Base-by-base conservation (phyloP, 805 yeast species). In the Novakomyces olei region DNA sequence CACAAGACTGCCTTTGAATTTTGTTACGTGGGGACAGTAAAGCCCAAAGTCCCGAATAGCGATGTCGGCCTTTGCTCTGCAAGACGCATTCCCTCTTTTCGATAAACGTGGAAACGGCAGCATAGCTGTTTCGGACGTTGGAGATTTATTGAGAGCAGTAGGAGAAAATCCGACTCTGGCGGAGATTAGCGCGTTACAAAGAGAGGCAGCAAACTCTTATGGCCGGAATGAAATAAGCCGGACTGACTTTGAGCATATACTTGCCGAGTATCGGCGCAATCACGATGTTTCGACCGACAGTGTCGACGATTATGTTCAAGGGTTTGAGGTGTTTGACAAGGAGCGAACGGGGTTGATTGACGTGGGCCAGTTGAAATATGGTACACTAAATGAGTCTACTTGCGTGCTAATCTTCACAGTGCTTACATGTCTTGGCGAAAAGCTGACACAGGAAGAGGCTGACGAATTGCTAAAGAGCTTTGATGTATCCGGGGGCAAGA, bases 161-260 rank as follows among this genome's bases (percentile, higher is more conserved):
- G 99, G 98, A 26, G 96, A 85, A 61, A 88, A 88, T 60, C 99
- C 99, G 41, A 83, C 98, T 3, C 66, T 80, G 46, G 76, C 83
- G 15, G 93, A 81, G 56, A 76, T 81, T 40, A 58, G 67, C 19
- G 71, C n/a, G n/a, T n/a, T n/a, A n/a, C n/a, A n/a, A n/a, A n/a
- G n/a, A n/a, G n/a, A n/a, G n/a, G n/a, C n/a, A n/a, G n/a, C n/a
- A n/a, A n/a, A n/a, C n/a, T n/a, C n/a, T n/a, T n/a, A n/a, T n/a
- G n/a, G n/a, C n/a, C n/a, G n/a, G n/a, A n/a, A n/a, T n/a, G n/a
- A n/a, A n/a, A n/a, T n/a, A n/a, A n/a, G n/a, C n/a, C n/a, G n/a
- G n/a, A n/a, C n/a, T n/a, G n/a, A n/a, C n/a, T n/a, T n/a, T n/a
- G n/a, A n/a, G n/a, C n/a, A n/a, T n/a, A n/a, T n/a, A n/a, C n/a